phyloP scores from a whole-genome alignment of 139 green algal species.

The Protoeuglena noctilucae region DNA sequence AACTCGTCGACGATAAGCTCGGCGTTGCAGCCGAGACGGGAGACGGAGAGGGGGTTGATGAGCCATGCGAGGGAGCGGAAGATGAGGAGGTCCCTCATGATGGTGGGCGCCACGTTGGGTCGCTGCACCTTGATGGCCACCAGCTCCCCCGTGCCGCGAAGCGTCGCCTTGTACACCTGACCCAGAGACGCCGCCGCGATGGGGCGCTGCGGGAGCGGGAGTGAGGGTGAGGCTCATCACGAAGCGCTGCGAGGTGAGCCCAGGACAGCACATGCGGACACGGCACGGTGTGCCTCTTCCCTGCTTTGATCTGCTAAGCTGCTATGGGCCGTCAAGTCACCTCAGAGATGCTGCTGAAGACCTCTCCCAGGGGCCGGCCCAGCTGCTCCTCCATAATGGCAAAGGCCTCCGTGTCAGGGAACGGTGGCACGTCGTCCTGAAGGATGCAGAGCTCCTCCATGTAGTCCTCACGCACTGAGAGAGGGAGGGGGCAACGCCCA shows the following conservation, averaged over 20 bases:
- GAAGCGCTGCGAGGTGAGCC: no score
- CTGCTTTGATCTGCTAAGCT: no score
- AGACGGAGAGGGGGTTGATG: conserved; percentile 33
- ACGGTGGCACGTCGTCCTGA: conserved; percentile 43
- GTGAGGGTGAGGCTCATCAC: no score
- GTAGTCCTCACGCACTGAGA: conserved; percentile 90
- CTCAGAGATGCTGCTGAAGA: conserved; percentile 78
- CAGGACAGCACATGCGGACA: no score
- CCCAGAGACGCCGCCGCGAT: conserved; percentile 82
- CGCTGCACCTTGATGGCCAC: conserved; percentile 92
- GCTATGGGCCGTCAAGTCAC: no score
- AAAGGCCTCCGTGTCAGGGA: conserved; percentile 39
- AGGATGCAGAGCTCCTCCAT: conserved; percentile 96
- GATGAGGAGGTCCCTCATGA: conserved; percentile 85
- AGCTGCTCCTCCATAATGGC: conserved; percentile 78
- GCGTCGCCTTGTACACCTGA: conserved; percentile 78
- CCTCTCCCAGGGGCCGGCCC: conserved; percentile 48
- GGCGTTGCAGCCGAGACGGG: conserved; percentile 3
- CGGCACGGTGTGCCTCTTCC: no score
- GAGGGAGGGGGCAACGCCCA: no score
- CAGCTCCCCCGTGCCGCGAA: conserved; percentile 67
- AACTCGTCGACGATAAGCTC: conserved; percentile 99
- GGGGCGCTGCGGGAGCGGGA: no score
- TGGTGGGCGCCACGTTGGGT: conserved; percentile 78
- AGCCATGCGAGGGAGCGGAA: conserved; percentile 67